Conservation (phyloP, 2,329 filamentous ascomycete species). For the Alternaria dauci region DNA sequence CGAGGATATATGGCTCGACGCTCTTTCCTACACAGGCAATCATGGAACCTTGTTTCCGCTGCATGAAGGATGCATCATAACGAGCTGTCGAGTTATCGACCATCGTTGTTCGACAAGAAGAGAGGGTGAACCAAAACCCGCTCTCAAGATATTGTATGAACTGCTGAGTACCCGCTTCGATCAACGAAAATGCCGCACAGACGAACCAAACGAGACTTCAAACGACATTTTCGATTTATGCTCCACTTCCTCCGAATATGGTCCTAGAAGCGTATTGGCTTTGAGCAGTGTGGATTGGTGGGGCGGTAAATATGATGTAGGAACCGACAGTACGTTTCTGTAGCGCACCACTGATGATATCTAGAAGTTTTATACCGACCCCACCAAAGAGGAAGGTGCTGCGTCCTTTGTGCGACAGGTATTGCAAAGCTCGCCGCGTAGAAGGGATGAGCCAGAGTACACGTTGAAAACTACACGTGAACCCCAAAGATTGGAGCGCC, state of each 20-base stretch:
- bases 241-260: slow-evolving; percentile 16
- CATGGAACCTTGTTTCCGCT: slow-evolving; percentile 34
- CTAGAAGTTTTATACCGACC: slow-evolving; percentile 38
- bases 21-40: slow-evolving; percentile 17
- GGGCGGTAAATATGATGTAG: slow-evolving; percentile 35
- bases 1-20: slow-evolving; percentile 25
- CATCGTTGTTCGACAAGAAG: slow-evolving; percentile 2
- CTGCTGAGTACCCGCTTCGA: slow-evolving; percentile 25
- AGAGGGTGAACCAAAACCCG: neutral
- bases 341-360: neutral
- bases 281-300: slow-evolving; percentile 36
- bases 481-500: slow-evolving; percentile 20
- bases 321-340: neutral
- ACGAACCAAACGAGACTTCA: neutral
- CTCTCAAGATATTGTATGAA: slow-evolving; percentile 18
- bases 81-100: slow-evolving; percentile 29
- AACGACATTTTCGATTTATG: slow-evolving; percentile 34
- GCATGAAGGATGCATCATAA: slow-evolving; percentile 35
- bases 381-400: slow-evolving; percentile 20
- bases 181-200: neutral
- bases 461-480: neutral
- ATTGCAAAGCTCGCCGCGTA: slow-evolving; percentile 19
- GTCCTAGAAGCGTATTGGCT: slow-evolving; percentile 30
- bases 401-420: slow-evolving; percentile 18
- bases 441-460: neutral